Evolutionary conservation across 441 rosid species (phyloP).

Genomic region (Hura crepitans): DNA sequence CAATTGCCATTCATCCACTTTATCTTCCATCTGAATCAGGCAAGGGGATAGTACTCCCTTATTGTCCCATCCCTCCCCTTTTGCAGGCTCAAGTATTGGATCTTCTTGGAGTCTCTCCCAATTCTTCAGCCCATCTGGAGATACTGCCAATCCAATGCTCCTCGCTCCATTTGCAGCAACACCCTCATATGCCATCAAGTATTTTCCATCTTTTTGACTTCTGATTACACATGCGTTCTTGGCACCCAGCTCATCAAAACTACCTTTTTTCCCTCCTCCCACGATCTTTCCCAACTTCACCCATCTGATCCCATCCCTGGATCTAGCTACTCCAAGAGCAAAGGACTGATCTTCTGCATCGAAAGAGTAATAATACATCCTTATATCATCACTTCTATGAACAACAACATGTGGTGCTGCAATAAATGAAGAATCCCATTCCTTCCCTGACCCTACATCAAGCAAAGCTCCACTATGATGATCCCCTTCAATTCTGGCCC

Average conservation of each 20-base stretch:
- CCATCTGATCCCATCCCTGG: constrained; percentile 81
- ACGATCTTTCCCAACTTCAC: constrained; percentile 66
- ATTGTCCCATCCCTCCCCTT: constrained; percentile 36
- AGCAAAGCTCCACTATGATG: constrained; percentile 74
- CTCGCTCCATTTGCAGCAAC: constrained; percentile 36
- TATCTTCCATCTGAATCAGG: constrained; percentile 43
- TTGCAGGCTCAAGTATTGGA: constrained; percentile 33
- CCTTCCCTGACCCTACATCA: constrained; percentile 61
- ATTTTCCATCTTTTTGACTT: constrained; percentile 49
- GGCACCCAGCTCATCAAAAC: constrained; percentile 56
- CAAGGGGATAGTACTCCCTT: constrained; percentile 37
- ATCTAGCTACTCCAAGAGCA: constrained; percentile 60
- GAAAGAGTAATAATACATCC: constrained; percentile 82
- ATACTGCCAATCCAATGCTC: constrained; percentile 57
- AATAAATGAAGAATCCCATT: constrained; percentile 71
- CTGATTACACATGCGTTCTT: constrained; percentile 51
- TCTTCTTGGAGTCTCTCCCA: constrained; percentile 52
- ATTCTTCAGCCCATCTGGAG: constrained; percentile 50
- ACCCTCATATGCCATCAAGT: constrained; percentile 72
- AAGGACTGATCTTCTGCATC: constrained; percentile 41
- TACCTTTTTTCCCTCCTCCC: constrained; percentile 48
- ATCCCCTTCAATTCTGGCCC: constrained; percentile 90
- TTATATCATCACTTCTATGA: constrained; percentile 54
- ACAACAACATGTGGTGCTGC: constrained; percentile 63
- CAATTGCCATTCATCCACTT: constrained; percentile 37